Evolutionary conservation across 1,284 basidiomycete species (phyloP).

Genomic region (Heterobasidion annosum): DNA sequence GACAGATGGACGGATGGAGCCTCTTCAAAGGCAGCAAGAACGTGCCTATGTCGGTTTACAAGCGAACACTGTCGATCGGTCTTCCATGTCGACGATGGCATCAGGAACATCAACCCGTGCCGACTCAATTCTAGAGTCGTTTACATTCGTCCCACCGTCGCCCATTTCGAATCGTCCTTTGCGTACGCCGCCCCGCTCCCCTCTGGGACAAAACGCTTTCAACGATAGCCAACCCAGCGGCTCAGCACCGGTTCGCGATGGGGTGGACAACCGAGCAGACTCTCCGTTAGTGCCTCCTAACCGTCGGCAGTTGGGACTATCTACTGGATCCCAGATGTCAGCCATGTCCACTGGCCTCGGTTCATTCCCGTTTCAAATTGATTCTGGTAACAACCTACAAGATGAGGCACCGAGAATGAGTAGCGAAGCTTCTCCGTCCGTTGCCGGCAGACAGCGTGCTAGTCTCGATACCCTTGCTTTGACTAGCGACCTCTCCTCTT

Average conservation of each 20-base stretch:
- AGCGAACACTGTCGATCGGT: slow-evolving; percentile 41
- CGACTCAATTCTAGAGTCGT: slow-evolving; percentile 75
- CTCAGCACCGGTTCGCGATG: slow-evolving; percentile 2
- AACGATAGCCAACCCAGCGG: background rate
- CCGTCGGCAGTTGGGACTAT: slow-evolving; percentile 41
- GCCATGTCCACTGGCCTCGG: slow-evolving; percentile 66
- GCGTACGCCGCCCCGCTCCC: slow-evolving; percentile 66
- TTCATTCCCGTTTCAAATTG: slow-evolving; percentile 76
- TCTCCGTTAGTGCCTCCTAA: background rate
- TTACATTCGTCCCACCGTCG: slow-evolving; percentile 79
- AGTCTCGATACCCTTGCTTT: slow-evolving; percentile 76
- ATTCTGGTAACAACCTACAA: slow-evolving; percentile 20
- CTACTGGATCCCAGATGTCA: slow-evolving; percentile 62
- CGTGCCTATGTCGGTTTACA: slow-evolving; percentile 46
- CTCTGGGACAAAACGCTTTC: slow-evolving; percentile 44
- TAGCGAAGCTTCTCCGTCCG: slow-evolving; percentile 6
- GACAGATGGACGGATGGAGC: slow-evolving; percentile 11
- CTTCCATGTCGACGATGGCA: slow-evolving; percentile 54
- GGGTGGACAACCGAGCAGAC: background rate
- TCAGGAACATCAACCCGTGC: slow-evolving; percentile 60
- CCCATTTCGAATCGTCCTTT: slow-evolving; percentile 71
- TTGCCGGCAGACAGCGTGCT: slow-evolving; percentile 40
- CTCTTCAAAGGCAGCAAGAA: slow-evolving; percentile 53
- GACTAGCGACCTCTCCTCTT: slow-evolving; percentile 71
- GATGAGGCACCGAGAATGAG: slow-evolving; percentile 10